Evolutionary conservation across 768 basidiomycete species (phyloP).

Genomic region (Peribolospora baueri): DNA sequence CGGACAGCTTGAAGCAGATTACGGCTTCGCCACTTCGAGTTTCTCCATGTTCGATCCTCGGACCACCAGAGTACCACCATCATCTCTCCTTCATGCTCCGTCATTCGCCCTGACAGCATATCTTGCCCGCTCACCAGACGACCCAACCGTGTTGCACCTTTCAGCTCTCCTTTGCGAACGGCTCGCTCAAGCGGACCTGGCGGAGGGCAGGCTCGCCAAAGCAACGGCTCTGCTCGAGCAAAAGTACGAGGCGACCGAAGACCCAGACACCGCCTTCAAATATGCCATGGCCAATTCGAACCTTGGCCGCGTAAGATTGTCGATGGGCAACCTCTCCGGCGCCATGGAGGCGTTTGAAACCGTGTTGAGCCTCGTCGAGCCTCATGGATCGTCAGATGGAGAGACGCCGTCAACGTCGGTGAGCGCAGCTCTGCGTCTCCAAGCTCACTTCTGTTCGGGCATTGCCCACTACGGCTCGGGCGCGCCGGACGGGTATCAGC

Average conservation of each 20-base stretch:
- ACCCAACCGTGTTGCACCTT: slow-evolving; percentile 56
- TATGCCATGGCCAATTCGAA: slow-evolving; percentile 64
- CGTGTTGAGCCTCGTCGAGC: slow-evolving; percentile 32
- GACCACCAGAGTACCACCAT: not conserved
- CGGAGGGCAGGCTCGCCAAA: slow-evolving; percentile 31
- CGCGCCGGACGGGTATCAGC: too few relatives aligned
- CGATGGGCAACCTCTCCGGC: slow-evolving; percentile 31
- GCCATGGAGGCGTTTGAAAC: slow-evolving; percentile 48
- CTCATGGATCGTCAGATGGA: too few relatives aligned
- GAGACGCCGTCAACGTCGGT: too few relatives aligned
- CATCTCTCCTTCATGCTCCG: slow-evolving; percentile 15
- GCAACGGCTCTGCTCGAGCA: slow-evolving; percentile 56
- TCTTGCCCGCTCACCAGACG: slow-evolving; percentile 37
- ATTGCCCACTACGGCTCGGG: too few relatives aligned
- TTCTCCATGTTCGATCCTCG: slow-evolving; percentile 24
- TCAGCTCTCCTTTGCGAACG: slow-evolving; percentile 65
- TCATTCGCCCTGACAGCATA: slow-evolving; percentile 51
- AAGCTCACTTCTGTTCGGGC: too few relatives aligned
- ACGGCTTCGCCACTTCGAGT: slow-evolving; percentile 41
- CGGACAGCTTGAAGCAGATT: slow-evolving; percentile 49
- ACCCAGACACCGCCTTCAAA: slow-evolving; percentile 44
- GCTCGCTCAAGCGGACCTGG: slow-evolving; percentile 43
- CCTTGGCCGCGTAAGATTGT: slow-evolving; percentile 50
- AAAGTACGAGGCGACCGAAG: slow-evolving; percentile 68
- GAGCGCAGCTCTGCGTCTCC: too few relatives aligned